phyloP scores from a whole-genome alignment of 176 grass and related monocot genomes.

The Hordeum vulgare region DNA sequence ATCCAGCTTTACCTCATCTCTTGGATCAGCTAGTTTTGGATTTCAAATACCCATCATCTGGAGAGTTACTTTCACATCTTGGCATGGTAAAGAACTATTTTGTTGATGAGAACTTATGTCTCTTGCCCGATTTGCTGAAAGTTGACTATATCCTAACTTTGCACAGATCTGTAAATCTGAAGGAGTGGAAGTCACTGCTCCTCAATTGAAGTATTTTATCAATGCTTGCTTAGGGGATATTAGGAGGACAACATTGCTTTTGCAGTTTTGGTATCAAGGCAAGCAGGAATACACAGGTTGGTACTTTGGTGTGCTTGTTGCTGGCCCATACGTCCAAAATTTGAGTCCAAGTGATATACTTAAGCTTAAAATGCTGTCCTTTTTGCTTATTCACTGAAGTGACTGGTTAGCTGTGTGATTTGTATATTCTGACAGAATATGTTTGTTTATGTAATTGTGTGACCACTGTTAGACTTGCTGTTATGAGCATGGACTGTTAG shows the following conservation, averaged over 20 bases:
- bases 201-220: conserved; percentile 52
- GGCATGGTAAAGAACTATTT: conserved; percentile 48
- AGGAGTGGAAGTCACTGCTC: conserved; percentile 40
- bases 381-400: neutral
- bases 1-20: conserved; percentile 66
- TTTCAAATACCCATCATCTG: conserved; percentile 66
- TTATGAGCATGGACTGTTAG: neutral
- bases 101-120: conserved; percentile 1
- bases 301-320: neutral
- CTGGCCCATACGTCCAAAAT: neutral
- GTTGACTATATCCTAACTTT: conserved; percentile 17
- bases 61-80: conserved; percentile 73
- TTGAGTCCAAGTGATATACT: neutral
- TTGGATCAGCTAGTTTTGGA: conserved; percentile 68
- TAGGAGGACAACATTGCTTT: conserved; percentile 63
- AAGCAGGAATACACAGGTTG: conserved; percentile 40
- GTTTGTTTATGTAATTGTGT: neutral
- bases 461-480: conserved; percentile 4
- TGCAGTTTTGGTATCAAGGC: conserved; percentile 98
- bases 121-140: conserved; percentile 10
- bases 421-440: neutral
- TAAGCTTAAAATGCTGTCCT: neutral
- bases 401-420: neutral
- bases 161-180: conserved; percentile 80
- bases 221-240: conserved; percentile 73